Base-by-base conservation (phyloP, 2,329 filamentous ascomycete species). In the Colletotrichum sp. region DNA sequence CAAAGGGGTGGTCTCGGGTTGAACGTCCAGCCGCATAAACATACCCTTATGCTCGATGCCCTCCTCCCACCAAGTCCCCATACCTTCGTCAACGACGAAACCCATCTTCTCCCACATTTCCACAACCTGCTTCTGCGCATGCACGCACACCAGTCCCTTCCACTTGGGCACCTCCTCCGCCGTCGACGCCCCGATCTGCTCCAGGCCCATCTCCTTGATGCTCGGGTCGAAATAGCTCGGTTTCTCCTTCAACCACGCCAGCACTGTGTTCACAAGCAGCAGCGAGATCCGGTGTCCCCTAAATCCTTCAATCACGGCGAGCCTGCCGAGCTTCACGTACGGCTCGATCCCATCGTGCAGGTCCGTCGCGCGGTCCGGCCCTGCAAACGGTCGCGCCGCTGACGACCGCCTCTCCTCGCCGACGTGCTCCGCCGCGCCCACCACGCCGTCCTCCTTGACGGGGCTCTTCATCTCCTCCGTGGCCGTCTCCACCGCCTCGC, bases 1-100 rank as follows among this genome's bases (percentile, higher is more conserved):
- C 55, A 43, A 2, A 5, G 59, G 59, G 13, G 48, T 52, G 13
- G 48, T 52, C 30, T 64, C 61, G 14, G 32, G n/a, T 12, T 43
- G 30, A 64, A 64, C 34, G 28, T 86, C 81, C 32, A 92, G 75
- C 39, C 90, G 85, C 78, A 84, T 81, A 78, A 91, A 98, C 96
- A 98, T 98, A 75, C 95, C 96, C 21, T 98, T 89, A 86, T 98
- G 95, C 78, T 91, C 88, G 71, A 98, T 96, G 6, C 94, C 95
- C 81, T 97, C 95, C 83, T 98, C 96, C 77, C 89, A 88, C 95
- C 96, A 98, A 36, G 83, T 89, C 1, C 95, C 95, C 90, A 96
- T 91, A 12, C 85, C 87, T 81, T 94, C 89, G 84, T 98, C 96
- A 12, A 91, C 87, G 77, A 87, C 85, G 83, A 98, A 98, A 0